phyloP scores from a whole-genome alignment of 2,329 filamentous ascomycete species.

The Beauveria bassiana region DNA sequence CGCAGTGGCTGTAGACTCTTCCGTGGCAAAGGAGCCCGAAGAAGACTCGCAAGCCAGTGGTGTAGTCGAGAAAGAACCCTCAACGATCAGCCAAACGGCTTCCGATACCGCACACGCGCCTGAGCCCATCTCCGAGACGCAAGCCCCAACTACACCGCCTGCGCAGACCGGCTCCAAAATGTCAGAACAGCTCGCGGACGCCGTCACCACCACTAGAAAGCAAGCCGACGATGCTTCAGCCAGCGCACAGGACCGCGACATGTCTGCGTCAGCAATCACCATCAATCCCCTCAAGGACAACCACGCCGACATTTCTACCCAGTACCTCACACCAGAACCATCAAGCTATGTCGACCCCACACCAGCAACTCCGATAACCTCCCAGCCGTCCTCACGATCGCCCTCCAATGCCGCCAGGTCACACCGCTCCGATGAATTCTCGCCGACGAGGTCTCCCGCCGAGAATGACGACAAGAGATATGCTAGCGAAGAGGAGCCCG shows the following conservation, averaged over 20 bases:
- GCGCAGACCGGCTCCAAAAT: slow-evolving; percentile 1
- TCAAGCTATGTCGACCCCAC: slow-evolving; percentile 49
- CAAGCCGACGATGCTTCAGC: background rate
- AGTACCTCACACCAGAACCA: slow-evolving; percentile 41
- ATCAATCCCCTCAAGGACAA: slow-evolving; percentile 38
- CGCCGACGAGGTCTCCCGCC: slow-evolving; percentile 43
- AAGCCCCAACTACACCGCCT: slow-evolving; percentile 9
- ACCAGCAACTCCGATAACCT: slow-evolving; percentile 46
- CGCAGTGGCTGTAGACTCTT: background rate
- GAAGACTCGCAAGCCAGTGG: background rate
- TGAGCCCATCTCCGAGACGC: background rate
- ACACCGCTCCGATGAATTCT: slow-evolving; percentile 35
- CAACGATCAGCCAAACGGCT: background rate
- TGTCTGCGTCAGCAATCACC: slow-evolving; percentile 41
- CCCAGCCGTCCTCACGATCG: slow-evolving; percentile 51
- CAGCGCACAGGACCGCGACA: slow-evolving; percentile 19
- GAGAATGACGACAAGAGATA: slow-evolving; percentile 51
- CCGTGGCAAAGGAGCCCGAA: too few relatives aligned
- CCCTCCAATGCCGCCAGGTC: slow-evolving; percentile 47
- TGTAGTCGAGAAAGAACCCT: background rate
- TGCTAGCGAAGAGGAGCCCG: slow-evolving; percentile 54
- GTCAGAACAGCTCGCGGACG: background rate
- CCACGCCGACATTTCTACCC: slow-evolving; percentile 27
- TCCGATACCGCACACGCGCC: background rate
- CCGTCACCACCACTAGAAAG: background rate